Evolutionary conservation across 169 alveolate genomes (phyloP).

Genomic region (Toxoplasma gondii): DNA sequence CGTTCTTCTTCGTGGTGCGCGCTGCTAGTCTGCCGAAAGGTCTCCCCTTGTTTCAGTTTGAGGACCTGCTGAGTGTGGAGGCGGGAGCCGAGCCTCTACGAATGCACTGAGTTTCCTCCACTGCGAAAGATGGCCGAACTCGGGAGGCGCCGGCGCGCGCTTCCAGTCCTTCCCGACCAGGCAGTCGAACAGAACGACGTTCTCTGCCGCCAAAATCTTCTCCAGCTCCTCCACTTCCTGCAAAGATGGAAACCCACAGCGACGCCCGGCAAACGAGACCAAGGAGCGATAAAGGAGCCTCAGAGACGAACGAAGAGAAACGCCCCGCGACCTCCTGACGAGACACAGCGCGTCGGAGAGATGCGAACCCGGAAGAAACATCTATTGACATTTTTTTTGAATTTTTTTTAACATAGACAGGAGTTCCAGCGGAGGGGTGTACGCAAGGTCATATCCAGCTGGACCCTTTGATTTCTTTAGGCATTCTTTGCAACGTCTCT

Average conservation of each 20-base stretch:
- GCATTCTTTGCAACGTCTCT: no score
- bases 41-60: no score
- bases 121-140: not conserved
- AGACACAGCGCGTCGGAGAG: no score
- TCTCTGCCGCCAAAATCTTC: constrained; percentile 8
- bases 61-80: not conserved
- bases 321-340: no score
- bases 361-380: no score
- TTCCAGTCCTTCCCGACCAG: not conserved
- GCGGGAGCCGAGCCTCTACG: not conserved
- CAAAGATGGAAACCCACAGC: not conserved
- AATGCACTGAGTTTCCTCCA: not conserved
- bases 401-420: no score
- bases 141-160: constrained; percentile 1
- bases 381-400: no score
- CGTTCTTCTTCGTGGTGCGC: no score
- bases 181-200: not conserved
- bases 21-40: no score
- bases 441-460: no score
- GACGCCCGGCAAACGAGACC: not conserved
- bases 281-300: not conserved
- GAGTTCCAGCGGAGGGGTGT: no score
- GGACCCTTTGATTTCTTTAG: no score
- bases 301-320: not conserved
- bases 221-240: not conserved